These are phyloP conservation scores for Elaeis guineensis DNA, from an alignment of 176 grass and related monocot species.

Conservation along the genomic window DNA sequence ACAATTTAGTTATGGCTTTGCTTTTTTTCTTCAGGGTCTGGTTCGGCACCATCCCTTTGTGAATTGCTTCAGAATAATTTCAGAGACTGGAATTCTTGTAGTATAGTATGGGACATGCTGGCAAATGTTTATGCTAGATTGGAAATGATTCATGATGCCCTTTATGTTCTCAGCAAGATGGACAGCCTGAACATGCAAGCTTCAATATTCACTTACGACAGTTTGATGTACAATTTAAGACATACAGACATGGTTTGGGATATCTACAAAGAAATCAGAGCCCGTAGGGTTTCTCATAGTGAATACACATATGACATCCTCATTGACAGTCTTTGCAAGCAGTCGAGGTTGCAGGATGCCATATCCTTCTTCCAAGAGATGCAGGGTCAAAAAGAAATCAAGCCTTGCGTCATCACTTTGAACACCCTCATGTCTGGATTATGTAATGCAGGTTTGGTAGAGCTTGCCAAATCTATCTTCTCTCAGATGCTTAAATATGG, in stretches of 20 bases:
- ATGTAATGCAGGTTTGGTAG: constrained; percentile 44
- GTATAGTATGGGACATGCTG: constrained; percentile 62
- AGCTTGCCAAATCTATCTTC: constrained; percentile 60
- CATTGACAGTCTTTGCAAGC: constrained; percentile 76
- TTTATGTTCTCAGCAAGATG: constrained; percentile 77
- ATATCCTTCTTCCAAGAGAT: constrained; percentile 61
- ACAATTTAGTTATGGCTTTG: constrained; percentile 12
- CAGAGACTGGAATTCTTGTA: constrained; percentile 30
- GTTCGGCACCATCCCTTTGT: constrained; percentile 47
- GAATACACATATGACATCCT: constrained; percentile 55
- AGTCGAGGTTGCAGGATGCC: constrained; percentile 55
- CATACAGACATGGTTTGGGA: constrained; percentile 38
- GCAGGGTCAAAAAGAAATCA: constrained; percentile 42
- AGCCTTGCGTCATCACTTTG: constrained; percentile 52
- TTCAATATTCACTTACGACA: constrained; percentile 57
- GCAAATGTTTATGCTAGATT: constrained; percentile 61
- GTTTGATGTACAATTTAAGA: constrained; percentile 51
- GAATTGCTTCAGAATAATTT: constrained; percentile 47
- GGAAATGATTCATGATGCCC: constrained; percentile 58
- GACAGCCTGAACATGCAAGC: constrained; percentile 59
- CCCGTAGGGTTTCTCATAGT: constrained; percentile 39
- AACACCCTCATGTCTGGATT: constrained; percentile 62
- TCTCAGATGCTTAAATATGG: constrained; percentile 80
- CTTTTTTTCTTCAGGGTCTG: constrained; percentile 37
- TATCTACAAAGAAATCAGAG: constrained; percentile 63